phyloP scores from a whole-genome alignment of 805 yeast species.

The Myxozyma vanderwaltii region DNA sequence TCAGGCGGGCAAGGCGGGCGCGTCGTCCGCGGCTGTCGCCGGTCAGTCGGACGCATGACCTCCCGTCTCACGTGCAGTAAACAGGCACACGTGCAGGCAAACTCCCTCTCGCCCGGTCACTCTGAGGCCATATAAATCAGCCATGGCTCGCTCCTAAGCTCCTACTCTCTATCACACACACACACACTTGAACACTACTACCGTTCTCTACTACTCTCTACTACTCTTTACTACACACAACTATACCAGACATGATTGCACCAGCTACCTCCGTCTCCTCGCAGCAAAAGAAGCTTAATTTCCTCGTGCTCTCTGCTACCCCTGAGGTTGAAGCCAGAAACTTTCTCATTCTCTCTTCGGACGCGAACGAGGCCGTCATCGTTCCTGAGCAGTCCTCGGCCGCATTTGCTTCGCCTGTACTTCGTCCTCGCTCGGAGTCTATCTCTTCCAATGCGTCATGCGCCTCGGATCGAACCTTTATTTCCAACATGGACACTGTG shows the following conservation, averaged over 20 bases:
- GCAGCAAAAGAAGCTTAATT: neutral
- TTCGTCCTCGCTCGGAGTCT: constrained; percentile 16
- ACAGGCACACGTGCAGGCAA: neutral
- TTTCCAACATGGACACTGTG: neutral
- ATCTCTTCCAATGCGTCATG: neutral
- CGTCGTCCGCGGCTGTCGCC: neutral
- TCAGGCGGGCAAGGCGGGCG: neutral
- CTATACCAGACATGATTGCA: neutral
- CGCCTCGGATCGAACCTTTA: neutral
- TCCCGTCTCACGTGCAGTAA: neutral
- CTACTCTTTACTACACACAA: neutral
- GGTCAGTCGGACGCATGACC: neutral
- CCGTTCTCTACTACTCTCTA: neutral
- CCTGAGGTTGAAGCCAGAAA: neutral
- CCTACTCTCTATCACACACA: neutral
- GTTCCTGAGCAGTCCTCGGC: neutral
- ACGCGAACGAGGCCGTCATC: neutral
- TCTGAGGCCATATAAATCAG: neutral
- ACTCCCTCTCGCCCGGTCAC: neutral
- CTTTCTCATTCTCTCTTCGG: constrained; percentile 13
- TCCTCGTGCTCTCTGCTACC: constrained; percentile 7
- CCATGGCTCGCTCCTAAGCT: neutral
- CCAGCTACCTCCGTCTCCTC: neutral
- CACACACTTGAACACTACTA: neutral
- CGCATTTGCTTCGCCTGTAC: neutral